These are phyloP conservation scores for Apiospora hydei DNA, from an alignment of 2,329 filamentous ascomycete genomes.

Conservation along the genomic window DNA sequence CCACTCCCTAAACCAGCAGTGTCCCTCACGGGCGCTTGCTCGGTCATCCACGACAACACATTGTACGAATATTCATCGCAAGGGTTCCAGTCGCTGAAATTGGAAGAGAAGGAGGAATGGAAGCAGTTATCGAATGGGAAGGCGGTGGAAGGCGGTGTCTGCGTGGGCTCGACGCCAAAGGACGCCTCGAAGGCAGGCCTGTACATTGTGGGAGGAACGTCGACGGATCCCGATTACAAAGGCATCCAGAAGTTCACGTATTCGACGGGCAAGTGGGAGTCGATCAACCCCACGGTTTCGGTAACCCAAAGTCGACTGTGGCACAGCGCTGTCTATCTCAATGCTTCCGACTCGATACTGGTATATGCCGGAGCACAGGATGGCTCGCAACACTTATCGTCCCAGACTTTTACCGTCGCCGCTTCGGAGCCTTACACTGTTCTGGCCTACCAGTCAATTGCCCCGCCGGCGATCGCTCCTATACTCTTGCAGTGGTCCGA, in stretches of 20 bases:
- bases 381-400: conserved; percentile 63
- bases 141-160: conserved; percentile 76
- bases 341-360: conserved; percentile 73
- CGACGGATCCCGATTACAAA: conserved; percentile 62
- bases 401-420: conserved; percentile 77
- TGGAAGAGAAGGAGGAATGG: conserved; percentile 78
- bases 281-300: conserved; percentile 49
- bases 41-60: conserved; percentile 79
- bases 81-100: conserved; percentile 76
- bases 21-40: conserved; percentile 79
- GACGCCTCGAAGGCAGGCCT: conserved; percentile 68
- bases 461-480: conserved; percentile 71
- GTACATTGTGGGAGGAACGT: conserved; percentile 81
- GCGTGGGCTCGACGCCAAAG: conserved; percentile 73
- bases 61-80: conserved; percentile 82
- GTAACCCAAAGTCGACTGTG: conserved; percentile 74
- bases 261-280: conserved; percentile 60
- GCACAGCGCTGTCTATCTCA: conserved; percentile 80
- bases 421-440: conserved; percentile 71
- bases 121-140: conserved; percentile 68
- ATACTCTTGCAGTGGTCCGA: conserved; percentile 78
- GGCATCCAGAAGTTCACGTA: conserved; percentile 77
- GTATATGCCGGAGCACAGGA: conserved; percentile 81
- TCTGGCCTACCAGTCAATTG: conserved; percentile 62
- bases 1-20: conserved; percentile 73